Conservation (phyloP, 1,284 basidiomycete species). For the Austropuccinia psidii region DNA sequence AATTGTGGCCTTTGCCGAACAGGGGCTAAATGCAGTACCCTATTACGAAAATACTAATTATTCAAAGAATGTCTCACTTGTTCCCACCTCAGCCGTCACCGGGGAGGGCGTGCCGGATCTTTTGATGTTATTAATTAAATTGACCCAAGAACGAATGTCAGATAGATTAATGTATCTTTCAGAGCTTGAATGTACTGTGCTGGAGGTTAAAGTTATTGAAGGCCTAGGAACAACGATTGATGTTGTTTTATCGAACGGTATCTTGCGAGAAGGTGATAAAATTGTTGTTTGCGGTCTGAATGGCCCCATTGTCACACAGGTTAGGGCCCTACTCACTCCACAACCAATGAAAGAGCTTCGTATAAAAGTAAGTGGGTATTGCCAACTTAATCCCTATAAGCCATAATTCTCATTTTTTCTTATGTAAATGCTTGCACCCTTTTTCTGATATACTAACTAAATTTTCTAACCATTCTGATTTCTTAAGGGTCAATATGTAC, state of each 20-base stretch:
- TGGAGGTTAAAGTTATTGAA: conserved; percentile 98
- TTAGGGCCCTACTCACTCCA: conserved; percentile 89
- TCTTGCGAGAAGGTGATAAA: conserved; percentile 81
- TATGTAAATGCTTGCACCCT: not conserved
- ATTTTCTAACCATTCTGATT: not conserved
- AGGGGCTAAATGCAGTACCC: conserved; percentile 87
- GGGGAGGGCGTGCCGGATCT: conserved; percentile 99
- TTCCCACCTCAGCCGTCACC: conserved; percentile 94
- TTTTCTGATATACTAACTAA: conserved; percentile 39
- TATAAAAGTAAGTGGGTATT: conserved; percentile 63
- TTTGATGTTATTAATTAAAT: conserved; percentile 94
- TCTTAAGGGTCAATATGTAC: conserved; percentile 80
- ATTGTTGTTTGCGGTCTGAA: conserved; percentile 97
- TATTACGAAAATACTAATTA: conserved; percentile 99
- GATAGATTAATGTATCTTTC: conserved; percentile 96
- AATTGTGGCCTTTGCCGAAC: conserved; percentile 88
- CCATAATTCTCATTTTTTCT: not conserved
- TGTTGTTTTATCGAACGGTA: conserved; percentile 92
- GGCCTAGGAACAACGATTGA: conserved; percentile 98
- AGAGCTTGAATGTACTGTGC: conserved; percentile 96
- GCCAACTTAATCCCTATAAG: not conserved
- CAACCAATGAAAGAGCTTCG: conserved; percentile 93
- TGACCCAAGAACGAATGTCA: conserved; percentile 97
- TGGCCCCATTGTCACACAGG: conserved; percentile 91
- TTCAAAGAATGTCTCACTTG: conserved; percentile 85